A percentile compares a stretch with the other conserved stretches of the same genome.
Conservation (phyloP, 352 stramenopile genomes). For the Pythium utonaiense region DNA sequence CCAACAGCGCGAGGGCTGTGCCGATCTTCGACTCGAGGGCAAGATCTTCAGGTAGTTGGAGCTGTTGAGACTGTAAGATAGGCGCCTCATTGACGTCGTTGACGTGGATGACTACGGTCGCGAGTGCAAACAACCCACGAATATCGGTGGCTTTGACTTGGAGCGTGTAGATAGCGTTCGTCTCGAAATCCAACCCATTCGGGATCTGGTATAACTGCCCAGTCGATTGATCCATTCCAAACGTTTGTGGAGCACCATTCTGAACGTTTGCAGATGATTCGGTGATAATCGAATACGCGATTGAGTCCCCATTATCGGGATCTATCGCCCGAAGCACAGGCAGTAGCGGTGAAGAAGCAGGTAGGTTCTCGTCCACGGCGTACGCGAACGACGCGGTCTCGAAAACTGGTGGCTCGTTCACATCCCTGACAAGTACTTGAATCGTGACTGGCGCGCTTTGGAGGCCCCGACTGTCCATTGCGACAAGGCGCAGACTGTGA, state of each 20-base stretch:
- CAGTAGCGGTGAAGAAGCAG: conserved; percentile 12
- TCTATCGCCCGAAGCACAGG: conserved; percentile 22
- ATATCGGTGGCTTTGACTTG: conserved; percentile 19
- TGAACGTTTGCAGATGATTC: conserved; percentile 8
- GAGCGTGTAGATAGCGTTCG: conserved; percentile 5
- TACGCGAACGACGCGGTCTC: not conserved
- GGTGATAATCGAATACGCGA: conserved; percentile 24
- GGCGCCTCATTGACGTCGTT: conserved; percentile 38
- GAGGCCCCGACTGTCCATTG: conserved; percentile 15
- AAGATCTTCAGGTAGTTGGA: conserved; percentile 22
- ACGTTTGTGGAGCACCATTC: conserved; percentile 23
- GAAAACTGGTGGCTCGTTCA: conserved; percentile 35
- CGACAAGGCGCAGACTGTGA: conserved; percentile 17
- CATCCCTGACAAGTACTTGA: conserved; percentile 23
- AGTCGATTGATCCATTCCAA: conserved; percentile 36
- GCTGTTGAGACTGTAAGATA: conserved; percentile 11
- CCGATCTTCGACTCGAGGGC: conserved; percentile 1
- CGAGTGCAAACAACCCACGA: conserved; percentile 14
- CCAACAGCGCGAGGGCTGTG: not conserved
- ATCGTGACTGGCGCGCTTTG: conserved; percentile 15
- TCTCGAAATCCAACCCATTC: conserved; percentile 37
- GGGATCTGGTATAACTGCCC: conserved; percentile 36
- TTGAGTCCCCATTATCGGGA: conserved; percentile 24
- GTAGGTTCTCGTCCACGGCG: conserved; percentile 30
- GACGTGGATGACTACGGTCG: conserved; percentile 18